Evolutionary conservation across 2,329 filamentous ascomycete species (phyloP), one percentile per base, ranked within the genome.

Genomic region (Penicillium glabrum): DNA sequence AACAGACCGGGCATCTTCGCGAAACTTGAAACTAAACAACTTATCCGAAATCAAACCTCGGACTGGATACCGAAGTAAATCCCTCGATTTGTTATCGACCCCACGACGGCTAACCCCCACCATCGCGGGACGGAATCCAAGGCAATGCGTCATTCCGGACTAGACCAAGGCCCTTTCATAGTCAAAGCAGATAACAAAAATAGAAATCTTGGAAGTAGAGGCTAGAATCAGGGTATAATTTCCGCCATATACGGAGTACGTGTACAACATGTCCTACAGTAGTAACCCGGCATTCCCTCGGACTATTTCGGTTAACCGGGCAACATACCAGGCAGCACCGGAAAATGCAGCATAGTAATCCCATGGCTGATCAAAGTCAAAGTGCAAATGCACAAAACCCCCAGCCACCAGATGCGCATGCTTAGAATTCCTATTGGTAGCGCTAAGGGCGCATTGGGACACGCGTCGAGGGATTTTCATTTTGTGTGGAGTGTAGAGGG

Each of bases 41-140:
- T 37, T 19, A 37, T 35, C n/a, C 3, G 16, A 11, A 29, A 23
- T 31, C 24, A 21, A 21, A 23, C n/a, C 3, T 23, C 24, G 45
- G n/a, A 47, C 27, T 29, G 10, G 45, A 19, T 19, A 9, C 14
- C 45, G 45, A 29, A n/a, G 45, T 46, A 47, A 16, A 23, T 19
- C 27, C 26, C 26, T 35, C 26, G 16, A 47, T 31, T 33, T 16
- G 13, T 35, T 21, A 27, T 35, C 27, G 39, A 41, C 47, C 47
- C 47, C 47, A 39, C 46, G 31, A 39, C 46, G 46, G 46, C 11
- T 49, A 50, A 50, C 35, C 47, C 47, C 47, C 47, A 50, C 47
- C 16, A 39, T 23, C 19, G n/a, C 23, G 21, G 19, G 11, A 10
- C 45, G n/a, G 16, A 14, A 50, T n/a, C 13, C 14, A 49, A 27